These are phyloP conservation scores for Chrysoporthe cubensis DNA, from an alignment of 2,329 filamentous ascomycete genomes.

Conservation along the genomic window DNA sequence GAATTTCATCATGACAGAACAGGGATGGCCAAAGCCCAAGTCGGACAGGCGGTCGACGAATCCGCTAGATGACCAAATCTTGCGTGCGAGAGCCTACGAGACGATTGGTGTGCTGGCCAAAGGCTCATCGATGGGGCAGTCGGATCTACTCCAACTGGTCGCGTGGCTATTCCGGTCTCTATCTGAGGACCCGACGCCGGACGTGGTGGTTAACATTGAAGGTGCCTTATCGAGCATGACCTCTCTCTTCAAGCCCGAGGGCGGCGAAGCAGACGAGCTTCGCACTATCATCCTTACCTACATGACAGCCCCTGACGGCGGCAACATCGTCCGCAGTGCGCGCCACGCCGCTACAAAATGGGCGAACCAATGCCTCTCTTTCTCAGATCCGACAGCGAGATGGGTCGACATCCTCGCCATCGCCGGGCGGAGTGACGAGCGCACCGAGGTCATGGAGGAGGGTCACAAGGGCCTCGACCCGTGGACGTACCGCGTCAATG, in stretches of 20 bases:
- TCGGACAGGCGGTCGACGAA: conserved; percentile 31
- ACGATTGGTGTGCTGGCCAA: conserved; percentile 82
- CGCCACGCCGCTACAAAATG: conserved; percentile 85
- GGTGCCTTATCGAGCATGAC: conserved; percentile 80
- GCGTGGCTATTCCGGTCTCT: conserved; percentile 84
- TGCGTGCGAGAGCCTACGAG: conserved; percentile 85
- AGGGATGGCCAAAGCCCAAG: conserved; percentile 76
- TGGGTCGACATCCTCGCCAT: conserved; percentile 90
- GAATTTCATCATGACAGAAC: conserved; percentile 70
- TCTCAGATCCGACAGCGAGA: conserved; percentile 75
- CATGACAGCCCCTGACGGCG: conserved; percentile 57
- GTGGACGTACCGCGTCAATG: conserved; percentile 54
- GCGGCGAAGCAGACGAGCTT: conserved; percentile 41
- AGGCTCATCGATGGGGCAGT: conserved; percentile 60
- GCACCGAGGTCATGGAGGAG: conserved; percentile 86
- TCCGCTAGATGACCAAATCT: conserved; percentile 62
- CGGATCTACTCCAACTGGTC: conserved; percentile 58
- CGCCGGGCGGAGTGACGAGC: conserved; percentile 66
- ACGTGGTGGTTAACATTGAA: conserved; percentile 85
- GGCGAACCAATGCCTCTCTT: conserved; percentile 85
- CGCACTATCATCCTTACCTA: conserved; percentile 67
- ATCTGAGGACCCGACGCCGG: conserved; percentile 74
- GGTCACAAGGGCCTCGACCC: conserved; percentile 84
- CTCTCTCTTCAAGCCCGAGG: conserved; percentile 44
- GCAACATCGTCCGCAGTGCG: conserved; percentile 68